These are phyloP conservation scores for Fusarium pseudonygamai DNA, from an alignment of 2,329 filamentous ascomycete genomes.

Conservation along the genomic window DNA sequence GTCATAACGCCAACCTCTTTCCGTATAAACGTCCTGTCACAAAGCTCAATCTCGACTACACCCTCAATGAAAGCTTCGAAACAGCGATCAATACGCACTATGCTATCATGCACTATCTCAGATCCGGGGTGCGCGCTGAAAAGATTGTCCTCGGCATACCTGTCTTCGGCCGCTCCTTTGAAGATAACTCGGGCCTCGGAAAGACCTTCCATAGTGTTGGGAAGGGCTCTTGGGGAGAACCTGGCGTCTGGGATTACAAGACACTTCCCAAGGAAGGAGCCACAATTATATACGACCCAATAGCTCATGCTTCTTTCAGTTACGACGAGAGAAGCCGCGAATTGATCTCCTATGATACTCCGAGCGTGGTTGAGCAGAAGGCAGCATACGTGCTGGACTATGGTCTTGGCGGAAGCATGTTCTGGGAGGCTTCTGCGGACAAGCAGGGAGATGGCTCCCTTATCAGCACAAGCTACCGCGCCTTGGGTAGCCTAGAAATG, in stretches of 20 bases:
- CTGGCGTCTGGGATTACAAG: slow-evolving; percentile 34
- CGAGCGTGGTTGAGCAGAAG: slow-evolving; percentile 15
- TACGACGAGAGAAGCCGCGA: slow-evolving; percentile 24
- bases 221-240: slow-evolving; percentile 22
- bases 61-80: neutral
- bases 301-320: slow-evolving; percentile 29
- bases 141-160: slow-evolving; percentile 33
- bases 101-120: slow-evolving; percentile 17
- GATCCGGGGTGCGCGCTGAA: slow-evolving; percentile 10
- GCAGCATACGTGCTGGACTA: slow-evolving; percentile 14
- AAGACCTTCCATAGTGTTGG: slow-evolving; percentile 23
- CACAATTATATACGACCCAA: slow-evolving; percentile 11
- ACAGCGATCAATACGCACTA: slow-evolving; percentile 5
- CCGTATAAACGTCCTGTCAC: slow-evolving; percentile 46
- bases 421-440: slow-evolving; percentile 32
- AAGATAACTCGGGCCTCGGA: slow-evolving; percentile 22
- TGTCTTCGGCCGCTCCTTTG: slow-evolving; percentile 30
- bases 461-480: slow-evolving; percentile 15
- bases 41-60: slow-evolving; percentile 13
- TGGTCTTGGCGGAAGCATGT: slow-evolving; percentile 31
- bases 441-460: slow-evolving; percentile 25
- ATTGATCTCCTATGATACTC: slow-evolving; percentile 30
- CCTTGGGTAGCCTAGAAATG: slow-evolving; percentile 10
- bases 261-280: slow-evolving; percentile 24
- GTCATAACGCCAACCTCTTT: slow-evolving; percentile 45